phyloP scores from a whole-genome alignment of 345 rosid species.

The Bruguiera parviflora region DNA sequence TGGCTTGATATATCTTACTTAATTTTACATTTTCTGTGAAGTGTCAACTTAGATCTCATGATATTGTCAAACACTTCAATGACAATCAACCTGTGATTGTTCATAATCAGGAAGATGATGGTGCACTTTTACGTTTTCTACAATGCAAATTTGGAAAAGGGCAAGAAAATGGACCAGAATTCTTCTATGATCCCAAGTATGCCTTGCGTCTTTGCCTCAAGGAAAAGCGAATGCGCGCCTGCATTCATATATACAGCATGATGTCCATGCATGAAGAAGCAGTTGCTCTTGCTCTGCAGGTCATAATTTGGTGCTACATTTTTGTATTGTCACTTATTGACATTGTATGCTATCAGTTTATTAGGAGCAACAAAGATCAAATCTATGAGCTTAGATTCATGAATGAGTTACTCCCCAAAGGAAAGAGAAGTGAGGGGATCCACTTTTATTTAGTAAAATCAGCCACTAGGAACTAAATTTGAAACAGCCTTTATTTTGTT shows the following conservation, averaged over 20 bases:
- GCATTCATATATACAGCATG: slow-evolving; percentile 97
- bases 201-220: slow-evolving; percentile 97
- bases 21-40: no score
- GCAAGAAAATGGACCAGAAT: slow-evolving; percentile 79
- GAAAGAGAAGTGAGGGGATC: no score
- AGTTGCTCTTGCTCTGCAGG: slow-evolving; percentile 98
- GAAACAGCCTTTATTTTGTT: no score
- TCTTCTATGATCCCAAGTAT: slow-evolving; percentile 96
- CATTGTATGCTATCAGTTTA: no score
- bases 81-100: background rate
- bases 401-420: no score
- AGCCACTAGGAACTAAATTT: no score
- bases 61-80: no score
- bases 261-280: slow-evolving; percentile 99
- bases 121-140: slow-evolving; percentile 82
- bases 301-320: slow-evolving; percentile 14
- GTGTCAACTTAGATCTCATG: no score
- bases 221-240: slow-evolving; percentile 93
- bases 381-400: no score
- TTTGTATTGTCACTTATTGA: background rate
- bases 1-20: background rate
- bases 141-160: slow-evolving; percentile 98
- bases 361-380: no score
- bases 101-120: slow-evolving; percentile 75
- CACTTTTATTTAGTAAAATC: no score